These are phyloP conservation scores for Saraca asoca DNA, from an alignment of 331 rosid species.

Conservation along the genomic window DNA sequence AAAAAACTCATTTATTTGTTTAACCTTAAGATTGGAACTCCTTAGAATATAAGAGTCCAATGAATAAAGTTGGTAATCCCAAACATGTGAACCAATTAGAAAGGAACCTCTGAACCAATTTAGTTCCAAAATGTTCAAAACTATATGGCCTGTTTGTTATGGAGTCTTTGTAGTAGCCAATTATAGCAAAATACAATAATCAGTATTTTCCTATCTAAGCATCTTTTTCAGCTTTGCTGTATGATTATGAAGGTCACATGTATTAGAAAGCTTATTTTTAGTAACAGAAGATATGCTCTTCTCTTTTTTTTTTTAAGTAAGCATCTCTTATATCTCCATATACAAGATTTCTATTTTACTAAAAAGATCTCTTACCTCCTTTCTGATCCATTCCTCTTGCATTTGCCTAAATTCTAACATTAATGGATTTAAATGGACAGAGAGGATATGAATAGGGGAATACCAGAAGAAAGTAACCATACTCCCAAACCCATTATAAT, in stretches of 20 bases:
- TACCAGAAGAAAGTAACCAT: slow-evolving; percentile 71
- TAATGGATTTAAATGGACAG: slow-evolving; percentile 56
- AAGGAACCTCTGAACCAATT: slow-evolving; percentile 79
- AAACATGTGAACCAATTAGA: slow-evolving; percentile 58
- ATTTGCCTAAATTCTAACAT: too few species aligned
- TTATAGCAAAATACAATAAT: slow-evolving; percentile 64
- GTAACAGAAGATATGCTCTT: slow-evolving; percentile 43
- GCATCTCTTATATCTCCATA: slow-evolving; percentile 56
- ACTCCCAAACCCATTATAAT: slow-evolving; percentile 89
- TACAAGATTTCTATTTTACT: too few species aligned
- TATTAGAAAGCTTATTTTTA: slow-evolving; percentile 38
- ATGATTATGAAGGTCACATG: slow-evolving; percentile 51
- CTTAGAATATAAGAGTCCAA: too few species aligned
- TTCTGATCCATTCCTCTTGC: too few species aligned
- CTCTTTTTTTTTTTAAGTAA: slow-evolving; percentile 61
- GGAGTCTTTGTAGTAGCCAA: slow-evolving; percentile 51
- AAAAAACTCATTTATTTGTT: too few species aligned
- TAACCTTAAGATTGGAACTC: too few species aligned
- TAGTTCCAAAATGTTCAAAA: slow-evolving; percentile 67
- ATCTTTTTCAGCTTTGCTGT: slow-evolving; percentile 66
- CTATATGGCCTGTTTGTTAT: slow-evolving; percentile 45
- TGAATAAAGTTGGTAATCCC: too few species aligned
- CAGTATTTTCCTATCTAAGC: slow-evolving; percentile 65
- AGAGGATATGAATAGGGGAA: slow-evolving; percentile 59
- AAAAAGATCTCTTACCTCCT: too few species aligned